Base-by-base conservation (phyloP, 768 basidiomycete genomes). In the Tricholoma hemisulphureum region DNA sequence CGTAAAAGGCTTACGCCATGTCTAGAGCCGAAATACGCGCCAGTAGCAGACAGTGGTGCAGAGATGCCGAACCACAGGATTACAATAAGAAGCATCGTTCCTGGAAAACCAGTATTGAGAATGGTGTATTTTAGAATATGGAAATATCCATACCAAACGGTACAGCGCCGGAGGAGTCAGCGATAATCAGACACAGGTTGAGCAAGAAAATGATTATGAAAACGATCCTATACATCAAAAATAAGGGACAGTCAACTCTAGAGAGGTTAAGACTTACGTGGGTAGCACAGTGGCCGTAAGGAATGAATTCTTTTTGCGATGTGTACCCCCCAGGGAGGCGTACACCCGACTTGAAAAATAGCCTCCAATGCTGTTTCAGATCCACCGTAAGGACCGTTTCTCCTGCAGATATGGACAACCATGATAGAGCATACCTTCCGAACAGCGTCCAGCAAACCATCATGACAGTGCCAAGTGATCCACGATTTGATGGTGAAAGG, bases 361-460 rank as follows among this genome's bases (percentile, higher is more conserved):
- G 29, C 96, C 96, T 14, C 91, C 87, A 56, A 98, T 78, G 39
- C 92, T 94, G 61, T 14, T 53, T 18, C 59, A 43, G 50, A 26
- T 39, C 48, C 43, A 55, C 57, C 63, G 26, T 59, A 31, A 28
- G 26, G 43, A 24, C 21, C 7, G 34, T 53, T 21, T 37, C 14
- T 23, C 23, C 39, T 11, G 3, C 16, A 23, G 29, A 18, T 20
- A 16, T 23, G 45, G 49, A n/a, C 46, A n/a, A 1, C 53, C 23
- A 41, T 31, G 10, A 32, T 29, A 28, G 50, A n/a, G 64, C 81
- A 62, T 63, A 86, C 92, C 88, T 78, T 71, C 94, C 93, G 66
- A 98, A 98, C 63, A 97, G 77, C 2, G 95, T 91, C 93, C 94
- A 98, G 70, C 86, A 93, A 13, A 98, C 83, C 79, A 97, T 85